Evolutionary conservation across 1,284 basidiomycete species (phyloP), one percentile per base, ranked within the genome.

Genomic region (Boletellus deceptivus): DNA sequence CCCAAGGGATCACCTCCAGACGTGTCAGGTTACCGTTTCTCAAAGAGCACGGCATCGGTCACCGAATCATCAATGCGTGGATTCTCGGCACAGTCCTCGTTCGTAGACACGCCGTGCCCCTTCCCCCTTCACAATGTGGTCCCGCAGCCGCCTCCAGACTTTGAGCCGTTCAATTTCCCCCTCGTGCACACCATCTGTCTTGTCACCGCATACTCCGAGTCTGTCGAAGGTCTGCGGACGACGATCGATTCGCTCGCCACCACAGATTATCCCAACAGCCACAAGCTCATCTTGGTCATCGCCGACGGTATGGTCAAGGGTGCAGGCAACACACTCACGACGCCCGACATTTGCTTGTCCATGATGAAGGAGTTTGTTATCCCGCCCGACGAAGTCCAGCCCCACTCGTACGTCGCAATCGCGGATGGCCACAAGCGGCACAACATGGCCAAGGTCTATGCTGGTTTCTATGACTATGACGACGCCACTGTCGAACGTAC

Each of bases 231-330:
- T 76, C 77, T 99, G 3, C 84, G 96, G 35, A 99, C 97, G 8
- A 99, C 97, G 0, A 76, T 99, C 22, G 96, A 99, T 72, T 98
- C 96, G 16, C 82, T 99, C 22, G 94, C 95, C 5, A 99, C 96
- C 7, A 98, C 96, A 40, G 95, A 98, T 71, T 99, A 98, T 67
- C 96, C 96, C 25, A 98, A 99, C 76, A 93, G 89, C 60, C 97
- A 99, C 77, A 99, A 99, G 70, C 69, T 98, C 48, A 86, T 99
- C 55, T 76, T 99, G 54, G 87, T 99, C 65, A 96, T 99, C 59
- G 93, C 94, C 43, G 97, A 99, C 69, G 97, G 97, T 62, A 93
- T 98, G 86, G 97, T 99, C 64, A 94, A 95, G 75, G 97, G 97
- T 61, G 87, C 84, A 22, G 94, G 93, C 10, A 96, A 96, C 61